Evolutionary conservation across 1,284 basidiomycete genomes (phyloP), one percentile per base, ranked within the genome.

Genomic region (Pterulicium gracile): DNA sequence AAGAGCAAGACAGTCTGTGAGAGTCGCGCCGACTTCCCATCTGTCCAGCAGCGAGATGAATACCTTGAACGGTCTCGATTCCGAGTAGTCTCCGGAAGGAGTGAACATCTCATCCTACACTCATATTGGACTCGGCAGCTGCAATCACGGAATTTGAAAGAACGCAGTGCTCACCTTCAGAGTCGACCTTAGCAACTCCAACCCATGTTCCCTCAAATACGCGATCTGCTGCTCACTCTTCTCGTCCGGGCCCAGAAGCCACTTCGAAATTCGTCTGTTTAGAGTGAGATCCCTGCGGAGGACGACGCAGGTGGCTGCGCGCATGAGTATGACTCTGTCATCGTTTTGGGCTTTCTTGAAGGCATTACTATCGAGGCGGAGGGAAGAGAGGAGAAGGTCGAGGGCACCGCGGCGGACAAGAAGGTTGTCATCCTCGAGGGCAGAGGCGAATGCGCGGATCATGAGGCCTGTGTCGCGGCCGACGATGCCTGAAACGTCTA

Each of bases 11-110:
- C 69, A 71, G 41, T 88, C 79, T 0, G 92, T 94, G 20, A 98
- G 64, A 0, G 78, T 73, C 15, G 79, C 78, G 0, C 95, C 95
- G 44, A 98, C 84, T 62, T 97, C 93, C 88, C 91, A 97, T 61
- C 96, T 96, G 64, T 99, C 96, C 51, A 98, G 68, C 14, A 98
- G 63, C 1, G 93, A 94, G 21, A 98, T 81, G 61, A 97, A 95
- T 42, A 98, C 88, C 62, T 94, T 94, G 73, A 92, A 98, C 0
- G 96, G 91, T 14, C 87, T 77, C 0, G 85, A 80, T 51, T 87
- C 84, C 0, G 81, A 70, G 50, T 83, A 80, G 49, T 91, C 83
- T 42, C 73, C 67, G 0, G 78, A 79, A 0, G 79, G 77, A 20
- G 73, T 64, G 51, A 76, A 69, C 86, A 91, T 90, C 51, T 91